Evolutionary conservation across 768 basidiomycete genomes (phyloP), one percentile per base, ranked within the genome.

Genomic region (Mycena rebaudengoi): DNA sequence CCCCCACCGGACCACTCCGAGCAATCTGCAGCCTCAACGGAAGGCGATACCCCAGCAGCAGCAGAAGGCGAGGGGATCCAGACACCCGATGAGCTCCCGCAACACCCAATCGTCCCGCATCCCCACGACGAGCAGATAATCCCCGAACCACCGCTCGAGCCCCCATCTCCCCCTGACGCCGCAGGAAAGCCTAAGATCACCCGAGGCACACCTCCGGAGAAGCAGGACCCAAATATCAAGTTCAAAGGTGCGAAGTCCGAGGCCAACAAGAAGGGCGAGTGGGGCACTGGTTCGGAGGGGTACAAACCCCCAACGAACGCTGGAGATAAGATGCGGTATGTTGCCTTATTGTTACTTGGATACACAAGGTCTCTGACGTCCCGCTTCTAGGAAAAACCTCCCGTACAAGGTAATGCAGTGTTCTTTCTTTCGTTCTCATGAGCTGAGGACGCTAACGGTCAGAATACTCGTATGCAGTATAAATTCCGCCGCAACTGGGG

Each of bases 401-500:
- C 94, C 94, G 14, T 95, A 95, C 86, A 95, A 95, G 91, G 93
- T 95, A 81, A 70, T 68, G 69, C 46, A 52, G 44, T 37, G 39
- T 28, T 41, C 52, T 53, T 37, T 29, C 44, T 21, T 23, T 25
- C 25, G 7, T 65, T 45, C 32, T 57, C 45, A 51, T 48, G 61
- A 43, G 55, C 62, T 71, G 52, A 78, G 75, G 75, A 76, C 69
- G 70, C 84, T 92, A 69, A 90, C 76, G 29, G 69, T 45, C 67
- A 88, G 86, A 80, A 78, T 63, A n/a, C n/a, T n/a, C 86, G 85
- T 43, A 83, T 91, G 78, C 87, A 95, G 93, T 95, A 94, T 77
- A 95, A 95, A 78, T 94, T 95, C 86, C 87, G 88, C 52, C 86
- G 91, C 60, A 92, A 80, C 69, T 95, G 93, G 92, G 92, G 91